Percentiles rank a stretch among this genome's conserved stretches.
Conservation (phyloP, 2,329 filamentous ascomycete species). For the Gliomastix tumulicola region DNA sequence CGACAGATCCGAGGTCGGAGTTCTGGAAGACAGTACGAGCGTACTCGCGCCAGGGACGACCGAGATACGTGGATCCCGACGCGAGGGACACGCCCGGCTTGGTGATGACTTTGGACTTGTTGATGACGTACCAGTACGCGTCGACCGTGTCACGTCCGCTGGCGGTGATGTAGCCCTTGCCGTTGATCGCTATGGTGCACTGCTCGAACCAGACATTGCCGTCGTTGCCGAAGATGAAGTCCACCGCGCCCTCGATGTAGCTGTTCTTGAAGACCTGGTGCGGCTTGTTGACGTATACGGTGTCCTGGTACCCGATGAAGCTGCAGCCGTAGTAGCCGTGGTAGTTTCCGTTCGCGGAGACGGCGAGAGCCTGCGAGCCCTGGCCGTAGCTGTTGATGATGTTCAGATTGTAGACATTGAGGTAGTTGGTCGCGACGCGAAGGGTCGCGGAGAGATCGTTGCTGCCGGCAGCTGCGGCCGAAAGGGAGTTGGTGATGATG, state of each 20-base stretch:
- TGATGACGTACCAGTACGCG: constrained; percentile 35
- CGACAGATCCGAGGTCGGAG: constrained; percentile 26
- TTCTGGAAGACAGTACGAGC: constrained; percentile 40
- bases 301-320: constrained; percentile 42
- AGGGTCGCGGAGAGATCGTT: constrained; percentile 46
- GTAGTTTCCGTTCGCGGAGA: constrained; percentile 33
- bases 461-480: constrained; percentile 25
- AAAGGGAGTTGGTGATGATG: constrained; percentile 35
- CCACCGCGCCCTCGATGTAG: constrained; percentile 37
- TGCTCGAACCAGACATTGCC: constrained; percentile 32
- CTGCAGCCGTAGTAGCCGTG: constrained; percentile 39
- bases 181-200: constrained; percentile 27
- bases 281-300: constrained; percentile 35
- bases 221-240: constrained; percentile 29
- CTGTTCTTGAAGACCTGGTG: constrained; percentile 36
- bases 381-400: constrained; percentile 35
- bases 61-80: constrained; percentile 31
- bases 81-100: constrained; percentile 11
- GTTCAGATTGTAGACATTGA: constrained; percentile 57
- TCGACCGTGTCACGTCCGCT: constrained; percentile 28
- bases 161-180: constrained; percentile 27
- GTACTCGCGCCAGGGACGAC: constrained; percentile 37
- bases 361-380: constrained; percentile 37
- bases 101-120: constrained; percentile 26
- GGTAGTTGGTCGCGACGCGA: constrained; percentile 33